A percentile compares a stretch with the other conserved stretches of the same genome.
Conservation (phyloP, 164 flowering plant genomes). For the Magnolia sinica region DNA sequence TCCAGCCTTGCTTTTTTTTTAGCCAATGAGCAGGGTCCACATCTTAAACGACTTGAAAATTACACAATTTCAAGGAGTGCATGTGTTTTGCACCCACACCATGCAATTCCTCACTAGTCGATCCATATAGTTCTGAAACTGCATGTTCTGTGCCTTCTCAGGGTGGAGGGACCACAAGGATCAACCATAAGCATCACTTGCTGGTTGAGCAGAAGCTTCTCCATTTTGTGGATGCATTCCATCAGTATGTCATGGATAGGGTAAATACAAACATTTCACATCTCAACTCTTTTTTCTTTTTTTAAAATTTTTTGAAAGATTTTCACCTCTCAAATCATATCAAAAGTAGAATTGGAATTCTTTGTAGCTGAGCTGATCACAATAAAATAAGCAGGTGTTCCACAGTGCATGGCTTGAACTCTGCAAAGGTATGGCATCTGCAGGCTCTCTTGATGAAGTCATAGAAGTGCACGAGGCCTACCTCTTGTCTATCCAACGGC, state of each 20-base stretch:
- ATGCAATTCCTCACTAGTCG: too few species aligned
- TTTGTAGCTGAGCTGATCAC: constrained; percentile 19
- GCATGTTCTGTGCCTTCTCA: constrained; percentile 19
- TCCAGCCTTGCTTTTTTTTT: too few species aligned
- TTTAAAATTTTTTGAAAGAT: neutral
- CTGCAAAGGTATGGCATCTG: constrained; percentile 83
- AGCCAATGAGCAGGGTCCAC: too few species aligned
- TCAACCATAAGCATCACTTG: constrained; percentile 69
- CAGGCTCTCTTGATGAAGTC: constrained; percentile 93
- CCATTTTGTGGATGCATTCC: constrained; percentile 97
- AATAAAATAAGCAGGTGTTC: constrained; percentile 60
- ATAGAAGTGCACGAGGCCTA: constrained; percentile 95
- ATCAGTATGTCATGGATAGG: constrained; percentile 99
- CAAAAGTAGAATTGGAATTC: neutral
- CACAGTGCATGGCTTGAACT: constrained; percentile 99
- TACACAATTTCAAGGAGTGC: too few species aligned
- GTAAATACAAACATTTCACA: constrained; percentile 32
- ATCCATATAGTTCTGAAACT: too few species aligned
- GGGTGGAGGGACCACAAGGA: constrained; percentile 54
- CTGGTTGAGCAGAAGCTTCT: constrained; percentile 94
- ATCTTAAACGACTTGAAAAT: too few species aligned
- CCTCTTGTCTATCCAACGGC: constrained; percentile 83
- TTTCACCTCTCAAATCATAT: neutral
- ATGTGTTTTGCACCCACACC: too few species aligned
- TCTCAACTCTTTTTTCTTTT: neutral